Evolutionary conservation across 108 stramenopile species (phyloP), one percentile per base, ranked within the genome.

Genomic region (Conticribra guillardii): DNA sequence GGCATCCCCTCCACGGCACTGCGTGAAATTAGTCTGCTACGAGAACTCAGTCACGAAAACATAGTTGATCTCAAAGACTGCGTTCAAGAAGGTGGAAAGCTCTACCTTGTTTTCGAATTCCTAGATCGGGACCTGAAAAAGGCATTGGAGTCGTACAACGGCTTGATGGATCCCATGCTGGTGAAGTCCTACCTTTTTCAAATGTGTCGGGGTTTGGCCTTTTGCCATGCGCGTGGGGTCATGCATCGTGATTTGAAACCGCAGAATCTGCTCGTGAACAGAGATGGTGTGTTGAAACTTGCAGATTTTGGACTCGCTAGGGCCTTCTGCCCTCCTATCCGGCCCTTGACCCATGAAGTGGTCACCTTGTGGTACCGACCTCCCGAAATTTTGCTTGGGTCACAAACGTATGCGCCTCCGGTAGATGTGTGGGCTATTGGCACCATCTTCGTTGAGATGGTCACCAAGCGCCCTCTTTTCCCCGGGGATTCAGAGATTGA

Each of bases 201-300:
- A 81, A 81, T 87, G 66, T 81, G 88, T 50, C 82, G 90, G 3
- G 97, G 97, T 16, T 60, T 95, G n/a, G 91, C 93, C 26, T 97
- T 96, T 62, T 99, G 99, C 77, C 99, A 99, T 60, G 89, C 93
- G 19, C 87, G 95, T 11, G 96, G 97, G 19, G 96, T 98, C 44
- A 89, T 99, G 96, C 99, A 99, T 82, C 86, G 95, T 51, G 99
- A 99, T 87, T 82, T 99, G 54, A 99, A 99, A 76, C 99, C 99
- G 5, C 99, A 98, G 79, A 99, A 99, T 83, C 82, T 99, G n/a
- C 87, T 99, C 15, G 92, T 99, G 1, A 86, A 89, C 24, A 71
- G 92, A 5, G 89, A 93, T 46, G 99, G 99, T n/a, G 79, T 82
- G 14, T 84, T 98, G 24, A 99, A 99, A 81, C 84, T 99, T 7